Evolutionary conservation across 441 rosid species (phyloP), one percentile per base, ranked within the genome.

Genomic region (Mallotus japonicus): DNA sequence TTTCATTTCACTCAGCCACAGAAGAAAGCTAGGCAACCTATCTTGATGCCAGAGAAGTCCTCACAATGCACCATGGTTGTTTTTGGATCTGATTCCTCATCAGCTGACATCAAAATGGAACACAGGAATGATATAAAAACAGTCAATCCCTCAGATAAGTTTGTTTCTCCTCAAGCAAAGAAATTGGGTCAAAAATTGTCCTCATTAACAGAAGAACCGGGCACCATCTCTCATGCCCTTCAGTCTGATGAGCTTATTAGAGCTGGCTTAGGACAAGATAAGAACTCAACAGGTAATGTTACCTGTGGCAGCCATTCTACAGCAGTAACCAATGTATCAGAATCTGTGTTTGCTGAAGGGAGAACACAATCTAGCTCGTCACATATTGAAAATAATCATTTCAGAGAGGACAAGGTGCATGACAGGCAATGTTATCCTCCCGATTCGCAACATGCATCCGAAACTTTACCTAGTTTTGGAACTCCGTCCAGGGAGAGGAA

Each of bases 151-250:
- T 67, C 79, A 75, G 71, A 75, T 73, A 80, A 64, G 70, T 69
- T 75, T 71, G 76, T 67, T 72, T 78, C 82, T 75, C 70, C 85
- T 73, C 79, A 79, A 58, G 68, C 75, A 67, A 84, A 83, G 69
- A 79, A 66, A 55, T 73, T 83, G 74, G 80, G 81, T 80, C 78
- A 69, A 46, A 81, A 57, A 32, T 64, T 70, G 70, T 70, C 78
- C 65, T 80, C 85, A 62, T 53, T 70, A 70, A 53, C 68, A 67
- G 65, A 79, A 74, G 17, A 67, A 71, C 78, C 69, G 20, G 67
- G 51, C 61, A 78, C 46, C 60, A 59, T 68, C 67, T 71, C 58
- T 72, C 84, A 53, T 65, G 67, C 68, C 80, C 80, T 77, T 80
- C 82, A 66, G 74, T 61, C 55, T 73, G 67, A 72, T 46, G 59